A percentile compares a stretch with the other conserved stretches of the same genome.
Evolutionary conservation across 2,329 filamentous ascomycete genomes (phyloP).

Genomic region (Ascochyta clinopodiicola): DNA sequence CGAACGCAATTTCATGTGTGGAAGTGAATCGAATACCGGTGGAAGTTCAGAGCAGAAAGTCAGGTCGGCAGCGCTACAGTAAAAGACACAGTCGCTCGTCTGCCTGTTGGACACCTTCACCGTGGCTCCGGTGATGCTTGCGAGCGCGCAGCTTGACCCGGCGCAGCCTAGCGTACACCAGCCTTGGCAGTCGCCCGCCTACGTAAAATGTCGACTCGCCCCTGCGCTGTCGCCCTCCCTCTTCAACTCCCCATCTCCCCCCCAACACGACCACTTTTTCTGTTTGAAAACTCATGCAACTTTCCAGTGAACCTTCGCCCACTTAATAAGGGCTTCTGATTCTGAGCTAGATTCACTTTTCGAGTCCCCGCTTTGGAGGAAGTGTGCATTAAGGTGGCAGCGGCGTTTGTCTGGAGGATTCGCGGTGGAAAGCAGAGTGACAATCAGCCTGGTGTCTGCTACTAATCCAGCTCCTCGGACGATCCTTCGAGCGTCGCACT

Average conservation of each 20-base stretch:
- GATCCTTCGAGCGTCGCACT: slow-evolving; percentile 30
- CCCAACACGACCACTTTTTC: slow-evolving; percentile 34
- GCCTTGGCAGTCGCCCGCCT: slow-evolving; percentile 28
- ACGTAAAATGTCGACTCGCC: slow-evolving; percentile 31
- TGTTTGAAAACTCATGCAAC: slow-evolving; percentile 42
- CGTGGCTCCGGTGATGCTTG: slow-evolving; percentile 11
- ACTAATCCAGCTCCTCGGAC: slow-evolving; percentile 44
- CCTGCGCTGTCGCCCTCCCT: slow-evolving; percentile 32
- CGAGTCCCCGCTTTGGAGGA: slow-evolving; percentile 41
- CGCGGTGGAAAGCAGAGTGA: slow-evolving; percentile 41
- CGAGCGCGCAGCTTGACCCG: slow-evolving; percentile 20
- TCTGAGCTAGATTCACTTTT: slow-evolving; percentile 43
- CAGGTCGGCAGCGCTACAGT: slow-evolving; percentile 1
- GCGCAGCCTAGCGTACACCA: slow-evolving; percentile 27
- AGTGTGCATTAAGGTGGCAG: slow-evolving; percentile 41
- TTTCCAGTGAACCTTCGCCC: slow-evolving; percentile 47
- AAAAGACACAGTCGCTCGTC: slow-evolving; percentile 29
- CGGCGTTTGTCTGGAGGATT: slow-evolving; percentile 38
- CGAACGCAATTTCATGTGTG: slow-evolving; percentile 37
- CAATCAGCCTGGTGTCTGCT: slow-evolving; percentile 37
- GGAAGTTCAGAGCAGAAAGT: neutral
- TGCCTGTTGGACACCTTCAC: slow-evolving; percentile 21
- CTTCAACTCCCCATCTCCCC: slow-evolving; percentile 31
- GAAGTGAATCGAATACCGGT: neutral
- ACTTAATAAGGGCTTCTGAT: slow-evolving; percentile 50